Percentiles rank a stretch among this genome's conserved stretches.
Conservation (phyloP, 176 grass and related monocot species). For the Lolium perenne region DNA sequence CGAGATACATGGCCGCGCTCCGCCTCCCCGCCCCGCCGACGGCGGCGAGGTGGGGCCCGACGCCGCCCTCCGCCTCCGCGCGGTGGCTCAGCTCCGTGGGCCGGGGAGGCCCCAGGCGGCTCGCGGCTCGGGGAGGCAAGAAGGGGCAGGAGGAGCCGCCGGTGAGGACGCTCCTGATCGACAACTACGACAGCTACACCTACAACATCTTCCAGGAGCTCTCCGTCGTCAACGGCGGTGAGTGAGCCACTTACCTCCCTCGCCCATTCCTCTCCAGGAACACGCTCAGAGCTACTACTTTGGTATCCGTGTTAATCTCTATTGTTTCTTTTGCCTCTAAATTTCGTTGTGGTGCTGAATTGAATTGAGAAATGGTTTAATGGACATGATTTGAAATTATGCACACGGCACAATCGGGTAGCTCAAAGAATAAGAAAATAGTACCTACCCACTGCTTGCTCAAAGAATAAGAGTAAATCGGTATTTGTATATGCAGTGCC, state of each 20-base stretch:
- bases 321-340: background rate
- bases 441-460: background rate
- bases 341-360: background rate
- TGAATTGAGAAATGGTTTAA: background rate
- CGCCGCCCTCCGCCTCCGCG: background rate
- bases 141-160: conserved; percentile 36
- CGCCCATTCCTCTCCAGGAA: background rate
- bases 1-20: conserved; percentile 46
- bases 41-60: conserved; percentile 32
- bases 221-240: conserved; percentile 89
- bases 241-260: conserved; percentile 42
- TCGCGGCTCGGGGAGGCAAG: conserved; percentile 12
- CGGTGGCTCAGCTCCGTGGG: background rate
- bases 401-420: background rate
- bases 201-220: conserved; percentile 98
- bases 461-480: too few species aligned
- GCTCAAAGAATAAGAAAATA: background rate
- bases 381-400: background rate
- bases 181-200: conserved; percentile 98
- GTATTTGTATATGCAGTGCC: conserved; percentile 44
- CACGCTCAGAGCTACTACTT: background rate
- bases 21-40: conserved; percentile 45
- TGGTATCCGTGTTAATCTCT: background rate
- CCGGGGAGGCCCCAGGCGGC: background rate
- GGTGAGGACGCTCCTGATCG: conserved; percentile 86